Percentiles rank a stretch among this genome's conserved stretches.
phyloP scores from a whole-genome alignment of 345 rosid genomes.

The Syzygium jambos region DNA sequence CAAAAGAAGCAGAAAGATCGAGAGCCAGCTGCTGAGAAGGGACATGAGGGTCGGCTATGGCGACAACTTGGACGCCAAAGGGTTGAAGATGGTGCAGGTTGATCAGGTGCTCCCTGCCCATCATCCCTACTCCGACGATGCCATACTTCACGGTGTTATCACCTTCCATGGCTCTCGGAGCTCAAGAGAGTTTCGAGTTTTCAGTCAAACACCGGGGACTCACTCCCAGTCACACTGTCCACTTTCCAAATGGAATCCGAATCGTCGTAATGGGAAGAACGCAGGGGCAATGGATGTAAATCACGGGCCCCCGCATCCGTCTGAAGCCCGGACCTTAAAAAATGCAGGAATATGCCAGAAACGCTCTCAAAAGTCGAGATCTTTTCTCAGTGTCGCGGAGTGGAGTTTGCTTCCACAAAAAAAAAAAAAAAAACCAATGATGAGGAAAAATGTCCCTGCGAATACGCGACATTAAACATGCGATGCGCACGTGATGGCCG shows the following conservation, averaged over 20 bases:
- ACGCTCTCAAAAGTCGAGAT: neutral
- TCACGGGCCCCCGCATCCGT: neutral
- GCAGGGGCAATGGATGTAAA: neutral
- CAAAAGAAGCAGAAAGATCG: slow-evolving; percentile 48
- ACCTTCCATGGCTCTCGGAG: neutral
- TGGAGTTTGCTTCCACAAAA: neutral
- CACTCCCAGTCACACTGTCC: neutral
- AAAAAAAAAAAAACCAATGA: neutral
- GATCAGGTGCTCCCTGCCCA: slow-evolving; percentile 94
- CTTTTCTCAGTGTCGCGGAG: neutral
- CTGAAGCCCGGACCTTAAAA: neutral
- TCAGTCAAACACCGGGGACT: neutral
- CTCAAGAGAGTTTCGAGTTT: neutral
- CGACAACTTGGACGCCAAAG: slow-evolving; percentile 57
- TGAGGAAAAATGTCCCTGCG: no score
- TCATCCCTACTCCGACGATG: slow-evolving; percentile 88
- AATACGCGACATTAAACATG: no score
- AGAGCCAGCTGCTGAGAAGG: slow-evolving; percentile 61
- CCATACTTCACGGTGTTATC: slow-evolving; percentile 42
- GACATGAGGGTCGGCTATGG: slow-evolving; percentile 75
- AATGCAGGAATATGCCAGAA: neutral
- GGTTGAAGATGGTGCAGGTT: slow-evolving; percentile 72
- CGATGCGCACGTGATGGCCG: no score
- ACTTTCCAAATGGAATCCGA: neutral
- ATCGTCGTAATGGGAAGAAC: neutral